A percentile compares a stretch with the other conserved stretches of the same genome.
Conservation (phyloP, 1,284 basidiomycete genomes). For the Fomitopsis betulina region DNA sequence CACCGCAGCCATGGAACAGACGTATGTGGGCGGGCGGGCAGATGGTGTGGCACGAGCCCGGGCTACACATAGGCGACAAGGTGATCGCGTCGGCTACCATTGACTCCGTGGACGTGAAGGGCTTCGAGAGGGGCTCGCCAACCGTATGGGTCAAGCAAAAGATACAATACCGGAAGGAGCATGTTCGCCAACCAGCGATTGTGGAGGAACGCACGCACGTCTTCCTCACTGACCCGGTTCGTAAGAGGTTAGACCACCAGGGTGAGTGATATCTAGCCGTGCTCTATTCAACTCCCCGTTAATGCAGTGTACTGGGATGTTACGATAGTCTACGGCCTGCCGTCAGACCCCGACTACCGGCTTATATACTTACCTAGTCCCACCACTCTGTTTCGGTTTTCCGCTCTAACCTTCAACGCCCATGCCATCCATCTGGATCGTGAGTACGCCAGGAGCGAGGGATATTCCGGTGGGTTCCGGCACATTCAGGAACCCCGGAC, state of each 20-base stretch:
- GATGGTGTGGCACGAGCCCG: slow-evolving; percentile 58
- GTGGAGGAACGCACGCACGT: slow-evolving; percentile 74
- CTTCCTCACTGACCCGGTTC: slow-evolving; percentile 46
- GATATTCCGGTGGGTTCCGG: slow-evolving; percentile 56
- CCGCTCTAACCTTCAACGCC: slow-evolving; percentile 77
- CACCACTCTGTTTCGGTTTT: slow-evolving; percentile 79
- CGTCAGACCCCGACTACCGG: slow-evolving; percentile 46
- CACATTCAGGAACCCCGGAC: neutral
- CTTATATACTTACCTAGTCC: slow-evolving; percentile 64
- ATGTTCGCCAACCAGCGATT: slow-evolving; percentile 41
- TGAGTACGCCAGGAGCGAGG: slow-evolving; percentile 67
- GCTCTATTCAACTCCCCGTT: neutral
- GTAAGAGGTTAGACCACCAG: slow-evolving; percentile 32
- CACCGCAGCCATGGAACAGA: slow-evolving; percentile 70
- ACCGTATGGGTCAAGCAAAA: slow-evolving; percentile 80
- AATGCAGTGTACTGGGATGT: neutral
- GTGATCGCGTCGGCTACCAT: slow-evolving; percentile 50
- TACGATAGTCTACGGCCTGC: slow-evolving; percentile 44
- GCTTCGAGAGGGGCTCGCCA: slow-evolving; percentile 49
- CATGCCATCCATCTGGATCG: slow-evolving; percentile 74
- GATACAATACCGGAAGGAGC: slow-evolving; percentile 43
- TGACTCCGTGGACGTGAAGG: slow-evolving; percentile 59
- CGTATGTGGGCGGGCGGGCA: slow-evolving; percentile 84
- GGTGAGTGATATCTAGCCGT: slow-evolving; percentile 29
- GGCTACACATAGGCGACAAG: slow-evolving; percentile 49